These are phyloP conservation scores for Scedosporium apiospermum DNA, from an alignment of 2,329 filamentous ascomycete species.

Conservation along the genomic window DNA sequence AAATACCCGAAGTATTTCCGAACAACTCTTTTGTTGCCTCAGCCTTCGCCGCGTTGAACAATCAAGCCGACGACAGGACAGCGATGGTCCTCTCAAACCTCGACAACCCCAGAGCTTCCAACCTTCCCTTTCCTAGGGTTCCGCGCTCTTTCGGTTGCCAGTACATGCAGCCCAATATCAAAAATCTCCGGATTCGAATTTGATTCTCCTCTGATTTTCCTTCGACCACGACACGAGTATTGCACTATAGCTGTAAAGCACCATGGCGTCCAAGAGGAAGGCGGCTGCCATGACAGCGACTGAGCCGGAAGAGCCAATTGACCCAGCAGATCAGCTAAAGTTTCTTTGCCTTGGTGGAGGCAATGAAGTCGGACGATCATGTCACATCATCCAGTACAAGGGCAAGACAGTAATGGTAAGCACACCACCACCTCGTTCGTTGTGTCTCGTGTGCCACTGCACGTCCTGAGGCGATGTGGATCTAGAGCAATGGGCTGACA, in stretches of 20 bases:
- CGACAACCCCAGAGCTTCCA: not conserved
- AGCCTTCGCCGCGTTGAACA: not conserved
- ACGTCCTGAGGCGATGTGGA: no score
- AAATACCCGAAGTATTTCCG: not conserved
- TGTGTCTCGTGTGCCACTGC: not conserved
- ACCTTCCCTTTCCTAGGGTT: no score
- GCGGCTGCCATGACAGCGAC: constrained; percentile 39
- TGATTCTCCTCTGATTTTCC: not conserved
- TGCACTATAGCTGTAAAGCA: constrained; percentile 10
- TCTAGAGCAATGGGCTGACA: constrained; percentile 10
- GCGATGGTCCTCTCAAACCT: not conserved
- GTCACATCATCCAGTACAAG: constrained; percentile 98
- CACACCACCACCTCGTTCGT: not conserved
- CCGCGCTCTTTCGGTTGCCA: no score
- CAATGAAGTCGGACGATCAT: constrained; percentile 94
- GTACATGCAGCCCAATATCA: no score
- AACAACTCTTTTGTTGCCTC: not conserved
- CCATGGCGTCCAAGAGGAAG: constrained; percentile 92
- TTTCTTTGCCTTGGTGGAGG: constrained; percentile 91
- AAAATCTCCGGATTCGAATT: no score
- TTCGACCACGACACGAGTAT: not conserved
- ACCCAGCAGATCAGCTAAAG: constrained; percentile 87
- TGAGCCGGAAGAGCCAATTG: constrained; percentile 66
- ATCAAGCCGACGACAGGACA: no score
- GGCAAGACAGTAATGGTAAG: constrained; percentile 96